Base-by-base conservation (phyloP, 257 asterid species). In the Gardenia jasminoides region DNA sequence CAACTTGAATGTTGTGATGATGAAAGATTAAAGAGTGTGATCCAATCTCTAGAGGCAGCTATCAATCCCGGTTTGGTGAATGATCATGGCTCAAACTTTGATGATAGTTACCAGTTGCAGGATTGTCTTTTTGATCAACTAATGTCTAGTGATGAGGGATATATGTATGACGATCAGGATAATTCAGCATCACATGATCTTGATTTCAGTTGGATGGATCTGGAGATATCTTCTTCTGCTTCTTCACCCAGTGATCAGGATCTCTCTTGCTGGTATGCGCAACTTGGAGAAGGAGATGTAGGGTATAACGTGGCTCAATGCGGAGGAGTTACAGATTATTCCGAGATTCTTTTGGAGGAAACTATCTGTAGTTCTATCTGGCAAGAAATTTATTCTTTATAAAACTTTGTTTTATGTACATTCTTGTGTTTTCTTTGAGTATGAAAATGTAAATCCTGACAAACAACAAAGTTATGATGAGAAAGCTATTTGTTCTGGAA, bases 1-100 rank as follows among this genome's bases (percentile, higher is more conserved):
- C 43, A 36, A 19, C 24, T 58, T 2, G 77, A 82, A 24, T 75
- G 43, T 16, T 75, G 77, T 52, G 74, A 82, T 1, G 80, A 82
- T 12, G 85, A 82, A 72, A 82, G 70, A 78, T 5, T 74, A 31
- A 82, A 16, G 26, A 26, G 69, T 17, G 76, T 78, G 52, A 82
- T 82, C 9, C 82, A 78, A 74, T 82, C 82, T 67, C 74, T 82
- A 15, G 82, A 82, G 72, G 77, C 76, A 6, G 85, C 71, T 43
- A 16, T 78, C 61, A n/a, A 61, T 68, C 85, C 80, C 1, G 11
- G 24, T 24, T n/a, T 26, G 19, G 59, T n/a, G 30, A 61, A 75
- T 28, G 70, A 59, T 26, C 79, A 59, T 59, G 79, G 19, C n/a
- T 26, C 67, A 61, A 36, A 36, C 41, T 2, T 61, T 26, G 33